A percentile compares a stretch with the other conserved stretches of the same genome.
These are phyloP conservation scores for Neofusicoccum sp. DNA, from an alignment of 2,329 filamentous ascomycete genomes.

Conservation along the genomic window DNA sequence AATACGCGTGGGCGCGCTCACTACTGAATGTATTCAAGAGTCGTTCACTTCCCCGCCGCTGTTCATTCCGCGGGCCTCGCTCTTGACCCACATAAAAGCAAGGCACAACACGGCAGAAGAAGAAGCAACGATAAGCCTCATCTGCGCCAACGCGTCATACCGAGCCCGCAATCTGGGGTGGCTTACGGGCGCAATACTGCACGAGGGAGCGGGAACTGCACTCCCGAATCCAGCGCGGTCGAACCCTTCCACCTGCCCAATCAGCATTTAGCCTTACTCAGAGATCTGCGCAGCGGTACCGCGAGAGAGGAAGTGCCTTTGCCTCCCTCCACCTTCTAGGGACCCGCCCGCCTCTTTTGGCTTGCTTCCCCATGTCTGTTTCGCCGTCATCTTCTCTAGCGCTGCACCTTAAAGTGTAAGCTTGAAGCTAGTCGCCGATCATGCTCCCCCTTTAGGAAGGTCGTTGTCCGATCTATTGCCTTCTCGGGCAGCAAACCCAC, in stretches of 20 bases:
- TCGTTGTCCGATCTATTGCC: neutral
- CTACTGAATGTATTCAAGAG: no score
- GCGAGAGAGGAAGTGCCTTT: neutral
- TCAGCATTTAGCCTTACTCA: neutral
- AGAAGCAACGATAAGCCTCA: neutral
- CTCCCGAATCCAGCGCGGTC: neutral
- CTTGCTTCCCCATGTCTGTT: neutral
- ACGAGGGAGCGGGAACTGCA: neutral
- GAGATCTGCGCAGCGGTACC: neutral
- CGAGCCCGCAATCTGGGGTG: neutral
- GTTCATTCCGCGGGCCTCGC: no score
- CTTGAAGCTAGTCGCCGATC: neutral
- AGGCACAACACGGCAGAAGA: neutral
- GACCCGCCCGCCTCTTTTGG: neutral
- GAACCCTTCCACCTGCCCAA: neutral
- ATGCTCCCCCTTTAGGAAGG: neutral
- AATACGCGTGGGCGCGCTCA: no score
- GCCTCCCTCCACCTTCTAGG: neutral
- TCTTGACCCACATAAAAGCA: no score
- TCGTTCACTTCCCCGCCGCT: no score
- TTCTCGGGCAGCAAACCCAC: neutral
- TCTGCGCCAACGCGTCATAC: neutral
- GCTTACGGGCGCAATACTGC: neutral
- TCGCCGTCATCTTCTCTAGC: neutral
- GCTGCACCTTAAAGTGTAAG: conserved; percentile 1